Evolutionary conservation across 2,329 filamentous ascomycete genomes (phyloP).

Genomic region (Cytospora paraplurivora): DNA sequence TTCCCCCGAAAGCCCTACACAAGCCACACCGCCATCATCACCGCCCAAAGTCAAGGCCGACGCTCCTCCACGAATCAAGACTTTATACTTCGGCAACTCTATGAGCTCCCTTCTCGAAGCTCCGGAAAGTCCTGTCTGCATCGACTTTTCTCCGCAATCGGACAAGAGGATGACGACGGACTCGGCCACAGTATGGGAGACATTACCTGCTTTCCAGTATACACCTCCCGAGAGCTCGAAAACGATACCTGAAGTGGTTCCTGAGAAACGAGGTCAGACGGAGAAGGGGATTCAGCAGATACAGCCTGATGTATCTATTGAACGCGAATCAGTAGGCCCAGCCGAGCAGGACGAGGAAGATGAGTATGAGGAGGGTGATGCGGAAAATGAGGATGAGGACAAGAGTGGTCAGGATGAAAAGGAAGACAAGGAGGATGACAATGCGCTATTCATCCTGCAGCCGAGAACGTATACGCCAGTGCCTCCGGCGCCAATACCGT

Average conservation of each 20-base stretch:
- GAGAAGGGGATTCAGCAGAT: neutral
- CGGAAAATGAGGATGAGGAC: slow-evolving; percentile 15
- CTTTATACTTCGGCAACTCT: slow-evolving; percentile 33
- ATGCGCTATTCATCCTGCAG: slow-evolving; percentile 55
- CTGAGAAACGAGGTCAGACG: slow-evolving; percentile 8
- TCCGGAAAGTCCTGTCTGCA: slow-evolving; percentile 29
- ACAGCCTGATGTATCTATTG: neutral
- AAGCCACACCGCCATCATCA: slow-evolving; percentile 28
- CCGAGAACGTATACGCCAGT: slow-evolving; percentile 60
- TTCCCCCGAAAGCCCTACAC: slow-evolving; percentile 24
- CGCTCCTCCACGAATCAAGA: slow-evolving; percentile 34
- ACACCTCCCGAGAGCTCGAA: slow-evolving; percentile 31
- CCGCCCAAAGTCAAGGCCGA: slow-evolving; percentile 27
- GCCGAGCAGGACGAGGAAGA: slow-evolving; percentile 8
- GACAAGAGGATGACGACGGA: slow-evolving; percentile 31
- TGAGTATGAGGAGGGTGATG: slow-evolving; percentile 1
- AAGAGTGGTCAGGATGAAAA: slow-evolving; percentile 8
- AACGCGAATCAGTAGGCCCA: neutral
- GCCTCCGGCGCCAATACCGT: slow-evolving; percentile 50
- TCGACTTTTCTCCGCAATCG: slow-evolving; percentile 28
- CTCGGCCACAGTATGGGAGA: slow-evolving; percentile 34
- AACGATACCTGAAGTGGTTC: slow-evolving; percentile 25
- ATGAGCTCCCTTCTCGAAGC: slow-evolving; percentile 27
- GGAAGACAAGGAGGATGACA: slow-evolving; percentile 37
- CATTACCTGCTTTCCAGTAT: slow-evolving; percentile 37